Percentiles rank a stretch among this genome's conserved stretches.
Evolutionary conservation across 805 yeast genomes (phyloP).

Genomic region (Priceomyces castillae): DNA sequence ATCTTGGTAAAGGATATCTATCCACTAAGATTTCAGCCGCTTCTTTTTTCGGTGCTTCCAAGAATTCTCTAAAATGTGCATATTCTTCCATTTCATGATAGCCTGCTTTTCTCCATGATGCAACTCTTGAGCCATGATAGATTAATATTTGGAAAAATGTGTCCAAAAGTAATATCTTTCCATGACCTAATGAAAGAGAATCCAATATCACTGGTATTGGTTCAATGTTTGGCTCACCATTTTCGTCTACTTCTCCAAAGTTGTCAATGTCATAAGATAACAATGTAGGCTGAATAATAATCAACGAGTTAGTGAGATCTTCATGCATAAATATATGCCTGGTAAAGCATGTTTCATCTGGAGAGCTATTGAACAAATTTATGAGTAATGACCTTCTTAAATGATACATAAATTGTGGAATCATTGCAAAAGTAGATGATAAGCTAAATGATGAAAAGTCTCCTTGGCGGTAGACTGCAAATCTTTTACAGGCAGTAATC

Average conservation of each 20-base stretch:
- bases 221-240: slow-evolving; percentile 36
- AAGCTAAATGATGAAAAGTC: slow-evolving; percentile 49
- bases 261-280: slow-evolving; percentile 52
- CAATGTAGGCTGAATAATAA: slow-evolving; percentile 70
- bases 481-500: slow-evolving; percentile 34
- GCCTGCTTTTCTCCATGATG: slow-evolving; percentile 63
- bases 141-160: slow-evolving; percentile 69
- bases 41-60: slow-evolving; percentile 60
- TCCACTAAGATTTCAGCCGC: slow-evolving; percentile 65
- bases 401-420: slow-evolving; percentile 68
- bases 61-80: slow-evolving; percentile 54
- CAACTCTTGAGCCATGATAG: slow-evolving; percentile 63
- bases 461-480: slow-evolving; percentile 45
- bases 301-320: slow-evolving; percentile 56
- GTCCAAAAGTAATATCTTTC: slow-evolving; percentile 56
- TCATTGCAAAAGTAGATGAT: slow-evolving; percentile 47
- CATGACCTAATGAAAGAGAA: slow-evolving; percentile 58
- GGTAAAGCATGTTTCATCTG: slow-evolving; percentile 67
- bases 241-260: slow-evolving; percentile 34
- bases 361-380: slow-evolving; percentile 66
- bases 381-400: slow-evolving; percentile 64
- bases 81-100: slow-evolving; percentile 63
- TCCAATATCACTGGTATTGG: slow-evolving; percentile 65
- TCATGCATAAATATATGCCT: slow-evolving; percentile 62
- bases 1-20: slow-evolving; percentile 69